phyloP scores from a whole-genome alignment of 169 alveolate genomes.

The Cryptosporidium muris region DNA sequence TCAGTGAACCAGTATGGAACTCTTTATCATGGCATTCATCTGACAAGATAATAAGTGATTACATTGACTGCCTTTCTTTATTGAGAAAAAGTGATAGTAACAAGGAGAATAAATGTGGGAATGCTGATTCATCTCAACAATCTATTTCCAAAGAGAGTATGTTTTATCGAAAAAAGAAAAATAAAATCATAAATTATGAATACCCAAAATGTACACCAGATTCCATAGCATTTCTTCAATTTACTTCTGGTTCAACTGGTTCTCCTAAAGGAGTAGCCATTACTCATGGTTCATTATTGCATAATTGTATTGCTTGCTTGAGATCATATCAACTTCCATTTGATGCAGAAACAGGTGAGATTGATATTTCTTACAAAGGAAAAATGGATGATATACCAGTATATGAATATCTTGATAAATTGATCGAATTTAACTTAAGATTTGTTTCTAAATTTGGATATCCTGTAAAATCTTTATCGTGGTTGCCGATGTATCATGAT shows the following conservation, averaged over 20 bases:
- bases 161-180: background rate
- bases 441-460: conserved; percentile 68
- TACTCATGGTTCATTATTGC: conserved; percentile 76
- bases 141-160: background rate
- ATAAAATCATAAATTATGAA: conserved; percentile 11
- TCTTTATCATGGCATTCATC: conserved; percentile 43
- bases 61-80: background rate
- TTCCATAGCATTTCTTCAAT: conserved; percentile 72
- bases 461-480: conserved; percentile 73
- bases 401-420: background rate
- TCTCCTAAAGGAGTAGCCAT: conserved; percentile 79
- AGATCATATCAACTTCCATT: conserved; percentile 72
- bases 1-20: conserved; percentile 68
- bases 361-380: background rate
- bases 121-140: background rate
- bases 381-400: conserved; percentile 1
- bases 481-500: conserved; percentile 81
- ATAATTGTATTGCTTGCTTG: conserved; percentile 76
- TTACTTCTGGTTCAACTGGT: conserved; percentile 80
- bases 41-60: conserved; percentile 42
- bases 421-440: conserved; percentile 15
- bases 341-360: conserved; percentile 6
- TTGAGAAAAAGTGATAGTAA: too few relatives aligned
- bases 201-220: conserved; percentile 51
- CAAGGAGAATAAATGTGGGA: background rate